These are phyloP conservation scores for Acacia confusa DNA, from an alignment of 306 rosid genomes.

Conservation along the genomic window DNA sequence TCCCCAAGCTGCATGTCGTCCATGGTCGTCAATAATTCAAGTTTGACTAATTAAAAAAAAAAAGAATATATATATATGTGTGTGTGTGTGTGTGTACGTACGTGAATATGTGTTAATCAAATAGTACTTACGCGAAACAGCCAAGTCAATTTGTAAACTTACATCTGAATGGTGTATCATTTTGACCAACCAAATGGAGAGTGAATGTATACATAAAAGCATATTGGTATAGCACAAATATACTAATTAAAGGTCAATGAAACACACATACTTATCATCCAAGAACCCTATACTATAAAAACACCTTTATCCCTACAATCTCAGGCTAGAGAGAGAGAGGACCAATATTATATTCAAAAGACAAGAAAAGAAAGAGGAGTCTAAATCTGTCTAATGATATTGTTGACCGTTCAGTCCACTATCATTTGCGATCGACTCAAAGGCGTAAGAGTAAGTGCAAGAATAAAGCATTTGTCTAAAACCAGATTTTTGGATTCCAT, in stretches of 20 bases:
- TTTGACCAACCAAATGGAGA: constrained; percentile 38
- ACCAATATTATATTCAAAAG: constrained; percentile 32
- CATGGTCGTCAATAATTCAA: neutral
- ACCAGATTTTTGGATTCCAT: constrained; percentile 36
- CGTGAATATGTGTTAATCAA: neutral
- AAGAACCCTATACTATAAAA: constrained; percentile 23
- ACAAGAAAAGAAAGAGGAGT: constrained; percentile 79
- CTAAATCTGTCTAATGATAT: constrained; percentile 65
- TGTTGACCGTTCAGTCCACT: constrained; percentile 78
- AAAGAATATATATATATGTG: too few species aligned
- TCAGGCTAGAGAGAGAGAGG: constrained; percentile 23
- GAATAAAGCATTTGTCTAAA: constrained; percentile 31
- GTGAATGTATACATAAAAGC: constrained; percentile 32
- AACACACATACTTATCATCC: constrained; percentile 34
- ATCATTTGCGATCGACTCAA: constrained; percentile 45
- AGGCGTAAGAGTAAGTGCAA: constrained; percentile 37
- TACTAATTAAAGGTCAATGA: constrained; percentile 23
- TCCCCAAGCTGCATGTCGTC: neutral
- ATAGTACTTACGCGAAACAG: neutral
- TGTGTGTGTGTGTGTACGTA: too few species aligned
- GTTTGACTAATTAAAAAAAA: neutral
- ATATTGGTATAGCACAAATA: neutral
- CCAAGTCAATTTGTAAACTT: constrained; percentile 34
- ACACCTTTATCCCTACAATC: constrained; percentile 39
- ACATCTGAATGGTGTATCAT: constrained; percentile 6